Evolutionary conservation across 1,284 basidiomycete species (phyloP).

Genomic region (Ceratobasidium sp.): DNA sequence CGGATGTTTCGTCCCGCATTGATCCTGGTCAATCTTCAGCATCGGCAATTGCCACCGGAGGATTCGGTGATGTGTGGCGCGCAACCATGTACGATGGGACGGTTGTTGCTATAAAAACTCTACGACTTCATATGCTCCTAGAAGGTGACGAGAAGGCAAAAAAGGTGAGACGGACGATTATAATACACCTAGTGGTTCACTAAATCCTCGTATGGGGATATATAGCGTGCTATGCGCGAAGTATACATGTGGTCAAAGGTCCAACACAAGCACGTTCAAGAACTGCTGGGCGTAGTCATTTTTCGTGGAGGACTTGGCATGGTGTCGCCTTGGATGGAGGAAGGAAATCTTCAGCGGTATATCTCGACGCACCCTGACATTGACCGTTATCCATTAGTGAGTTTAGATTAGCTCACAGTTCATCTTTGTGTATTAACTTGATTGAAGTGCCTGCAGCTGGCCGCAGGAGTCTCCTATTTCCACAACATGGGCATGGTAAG

Average conservation of each 20-base stretch:
- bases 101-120: not conserved
- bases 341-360: not conserved
- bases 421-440: not conserved
- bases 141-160: not conserved
- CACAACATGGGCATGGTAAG: not conserved
- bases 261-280: not conserved
- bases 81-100: not conserved
- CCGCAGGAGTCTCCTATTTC: not conserved
- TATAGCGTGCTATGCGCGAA: not conserved
- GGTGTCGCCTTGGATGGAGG: not conserved
- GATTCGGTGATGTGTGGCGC: not conserved
- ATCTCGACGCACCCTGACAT: not conserved
- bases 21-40: not conserved
- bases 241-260: not conserved
- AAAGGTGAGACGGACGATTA: not conserved
- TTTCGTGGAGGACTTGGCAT: not conserved
- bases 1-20: not conserved
- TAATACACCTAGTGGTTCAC: not conserved
- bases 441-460: not conserved
- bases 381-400: not conserved
- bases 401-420: not conserved
- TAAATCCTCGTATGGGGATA: no score
- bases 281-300: not conserved
- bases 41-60: not conserved
- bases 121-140: not conserved